phyloP scores from a whole-genome alignment of 1,284 basidiomycete species.

The Peniophora sp. region DNA sequence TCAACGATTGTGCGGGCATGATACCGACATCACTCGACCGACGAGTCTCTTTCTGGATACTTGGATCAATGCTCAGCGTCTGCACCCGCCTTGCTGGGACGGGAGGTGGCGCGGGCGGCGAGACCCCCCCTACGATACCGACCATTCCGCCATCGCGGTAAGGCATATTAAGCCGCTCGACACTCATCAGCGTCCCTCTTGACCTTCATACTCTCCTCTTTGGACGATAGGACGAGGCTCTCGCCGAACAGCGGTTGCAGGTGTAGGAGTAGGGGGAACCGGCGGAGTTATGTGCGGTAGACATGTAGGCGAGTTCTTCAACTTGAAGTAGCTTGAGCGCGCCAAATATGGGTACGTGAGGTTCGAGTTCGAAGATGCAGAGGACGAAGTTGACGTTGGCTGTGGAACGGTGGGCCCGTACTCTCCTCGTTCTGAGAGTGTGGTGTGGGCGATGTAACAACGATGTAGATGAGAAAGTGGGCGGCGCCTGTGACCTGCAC shows the following conservation, averaged over 20 bases:
- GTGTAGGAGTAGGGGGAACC: constrained; percentile 58
- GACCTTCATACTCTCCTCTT: constrained; percentile 50
- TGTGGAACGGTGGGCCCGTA: no score
- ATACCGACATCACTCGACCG: no score
- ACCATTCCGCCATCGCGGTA: constrained; percentile 58
- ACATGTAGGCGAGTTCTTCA: constrained; percentile 51
- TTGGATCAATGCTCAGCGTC: no score
- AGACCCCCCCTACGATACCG: constrained; percentile 1
- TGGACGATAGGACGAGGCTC: constrained; percentile 38
- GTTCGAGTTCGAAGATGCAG: no score
- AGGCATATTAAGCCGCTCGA: constrained; percentile 70
- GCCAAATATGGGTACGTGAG: no score
- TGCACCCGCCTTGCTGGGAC: no score
- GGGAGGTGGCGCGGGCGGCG: constrained; percentile 2
- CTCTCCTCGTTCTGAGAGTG: constrained; percentile 13
- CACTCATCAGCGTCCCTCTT: constrained; percentile 50
- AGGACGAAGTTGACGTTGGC: no score
- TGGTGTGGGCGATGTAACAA: constrained; percentile 72
- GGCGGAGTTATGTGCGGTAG: constrained; percentile 65
- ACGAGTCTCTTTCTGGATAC: no score
- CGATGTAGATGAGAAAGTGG: constrained; percentile 81
- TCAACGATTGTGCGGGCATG: no score
- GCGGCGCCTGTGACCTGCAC: constrained; percentile 77
- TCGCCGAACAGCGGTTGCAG: constrained; percentile 65
- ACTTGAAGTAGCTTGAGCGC: constrained; percentile 65